Evolutionary conservation across 495 filamentous ascomycete species (phyloP).

Genomic region (Zalerion maritima): DNA sequence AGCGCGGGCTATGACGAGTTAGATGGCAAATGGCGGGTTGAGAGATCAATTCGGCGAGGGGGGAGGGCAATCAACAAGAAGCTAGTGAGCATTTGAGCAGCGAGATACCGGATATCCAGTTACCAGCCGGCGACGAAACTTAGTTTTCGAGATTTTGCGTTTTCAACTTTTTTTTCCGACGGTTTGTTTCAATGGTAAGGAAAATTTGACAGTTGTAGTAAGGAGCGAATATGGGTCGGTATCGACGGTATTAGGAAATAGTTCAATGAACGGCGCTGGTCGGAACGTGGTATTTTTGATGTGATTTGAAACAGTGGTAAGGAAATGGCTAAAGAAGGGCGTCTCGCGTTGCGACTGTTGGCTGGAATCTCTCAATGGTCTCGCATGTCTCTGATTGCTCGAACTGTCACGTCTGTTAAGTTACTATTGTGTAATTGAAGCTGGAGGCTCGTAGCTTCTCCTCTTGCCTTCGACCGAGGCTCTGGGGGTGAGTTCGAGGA

Average conservation of each 20-base stretch:
- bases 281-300: no score
- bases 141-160: constrained; percentile 3
- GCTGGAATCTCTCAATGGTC: constrained; percentile 1
- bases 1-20: no score
- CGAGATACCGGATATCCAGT: constrained; percentile 1
- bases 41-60: no score
- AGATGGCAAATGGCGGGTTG: no score
- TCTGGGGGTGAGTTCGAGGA: constrained; percentile 47
- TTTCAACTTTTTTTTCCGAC: constrained; percentile 12
- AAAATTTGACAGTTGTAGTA: constrained; percentile 16
- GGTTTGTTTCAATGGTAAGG: constrained; percentile 8
- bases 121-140: constrained; percentile 8
- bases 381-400: constrained; percentile 1
- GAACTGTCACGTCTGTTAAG: not conserved
- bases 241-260: constrained; percentile 12
- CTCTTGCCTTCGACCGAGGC: constrained; percentile 26
- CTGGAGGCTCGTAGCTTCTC: constrained; percentile 10
- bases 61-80: no score
- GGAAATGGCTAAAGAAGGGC: constrained; percentile 15
- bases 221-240: constrained; percentile 20
- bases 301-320: no score
- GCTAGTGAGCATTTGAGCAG: constrained; percentile 3
- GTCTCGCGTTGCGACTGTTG: not conserved
- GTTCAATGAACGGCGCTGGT: no score
- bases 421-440: not conserved